Evolutionary conservation across 2,329 filamentous ascomycete genomes (phyloP).

Genomic region (Colletotrichum sp.): DNA sequence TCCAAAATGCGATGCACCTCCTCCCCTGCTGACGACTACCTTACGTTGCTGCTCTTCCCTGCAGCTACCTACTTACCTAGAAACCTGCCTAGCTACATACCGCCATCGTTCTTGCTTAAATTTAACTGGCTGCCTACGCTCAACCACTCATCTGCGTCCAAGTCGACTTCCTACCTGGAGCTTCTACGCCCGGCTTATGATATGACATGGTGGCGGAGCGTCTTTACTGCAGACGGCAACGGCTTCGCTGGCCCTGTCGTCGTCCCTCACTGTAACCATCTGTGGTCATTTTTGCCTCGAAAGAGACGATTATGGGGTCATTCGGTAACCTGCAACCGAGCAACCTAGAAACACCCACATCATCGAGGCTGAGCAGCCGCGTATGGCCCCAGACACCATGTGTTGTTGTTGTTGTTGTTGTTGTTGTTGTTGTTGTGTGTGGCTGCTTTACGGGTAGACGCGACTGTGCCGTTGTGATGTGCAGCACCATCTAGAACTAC

Average conservation of each 20-base stretch:
- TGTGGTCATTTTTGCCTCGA: neutral
- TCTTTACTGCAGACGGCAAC: neutral
- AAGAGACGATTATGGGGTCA: neutral
- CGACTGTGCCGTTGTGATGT: neutral
- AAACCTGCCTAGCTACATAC: neutral
- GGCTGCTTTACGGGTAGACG: neutral
- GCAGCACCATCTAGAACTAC: neutral
- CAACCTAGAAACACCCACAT: neutral
- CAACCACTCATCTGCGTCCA: neutral
- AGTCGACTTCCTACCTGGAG: neutral
- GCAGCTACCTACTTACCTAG: neutral
- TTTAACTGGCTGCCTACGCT: neutral
- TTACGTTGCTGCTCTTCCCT: neutral
- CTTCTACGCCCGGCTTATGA: conserved; percentile 9
- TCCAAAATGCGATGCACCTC: neutral
- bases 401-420: too few species aligned
- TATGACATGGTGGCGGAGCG: conserved; percentile 15
- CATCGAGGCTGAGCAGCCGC: neutral
- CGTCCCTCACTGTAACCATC: neutral
- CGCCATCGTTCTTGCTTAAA: neutral
- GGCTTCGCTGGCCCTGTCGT: neutral
- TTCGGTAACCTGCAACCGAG: neutral
- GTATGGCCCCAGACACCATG: neutral
- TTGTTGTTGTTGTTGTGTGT: neutral
- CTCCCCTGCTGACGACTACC: neutral